Conservation (phyloP, 23 red algal genomes). For the Gracilaria vermiculophylla region DNA sequence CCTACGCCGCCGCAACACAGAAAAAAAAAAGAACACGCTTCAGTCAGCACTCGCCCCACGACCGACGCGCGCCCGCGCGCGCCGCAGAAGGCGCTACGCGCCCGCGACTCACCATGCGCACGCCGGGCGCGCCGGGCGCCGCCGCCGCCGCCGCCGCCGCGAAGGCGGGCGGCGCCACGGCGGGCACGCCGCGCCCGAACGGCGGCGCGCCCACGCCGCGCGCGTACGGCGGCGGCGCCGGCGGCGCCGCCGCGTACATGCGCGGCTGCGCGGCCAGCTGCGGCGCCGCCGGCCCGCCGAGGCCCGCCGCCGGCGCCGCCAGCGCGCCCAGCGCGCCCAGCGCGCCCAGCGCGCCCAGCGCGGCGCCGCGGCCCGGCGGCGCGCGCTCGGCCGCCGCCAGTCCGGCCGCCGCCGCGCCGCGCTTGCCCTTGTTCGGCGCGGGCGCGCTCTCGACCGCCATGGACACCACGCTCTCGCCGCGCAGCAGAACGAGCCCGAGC, state of each 20-base stretch:
- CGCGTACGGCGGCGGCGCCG: slow-evolving; percentile 9
- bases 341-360: slow-evolving; percentile 1
- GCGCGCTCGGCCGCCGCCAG: slow-evolving; percentile 27
- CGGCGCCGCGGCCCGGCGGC: slow-evolving; percentile 44
- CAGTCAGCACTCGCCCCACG: not conserved
- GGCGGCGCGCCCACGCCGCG: slow-evolving; percentile 22
- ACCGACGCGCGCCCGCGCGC: not conserved
- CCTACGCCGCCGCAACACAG: not conserved
- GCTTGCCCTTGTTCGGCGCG: slow-evolving; percentile 49
- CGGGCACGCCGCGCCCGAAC: slow-evolving; percentile 18
- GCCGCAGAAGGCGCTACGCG: too few relatives aligned
- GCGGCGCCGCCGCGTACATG: slow-evolving; percentile 35
- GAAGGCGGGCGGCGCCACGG: not conserved
- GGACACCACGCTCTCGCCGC: slow-evolving; percentile 86
- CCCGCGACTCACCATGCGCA: too few relatives aligned
- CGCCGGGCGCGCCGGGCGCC: not conserved
- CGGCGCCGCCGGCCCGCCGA: slow-evolving; percentile 40
- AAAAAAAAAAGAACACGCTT: not conserved
- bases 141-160: not conserved
- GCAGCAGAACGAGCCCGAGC: slow-evolving; percentile 81
- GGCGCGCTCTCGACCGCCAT: slow-evolving; percentile 86
- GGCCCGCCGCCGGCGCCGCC: slow-evolving; percentile 31
- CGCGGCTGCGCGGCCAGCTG: slow-evolving; percentile 39
- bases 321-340: slow-evolving; percentile 23
- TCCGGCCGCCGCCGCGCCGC: slow-evolving; percentile 39